phyloP scores from a whole-genome alignment of 1,139 yeast genomes.

The Yamadazyma dushanensis region DNA sequence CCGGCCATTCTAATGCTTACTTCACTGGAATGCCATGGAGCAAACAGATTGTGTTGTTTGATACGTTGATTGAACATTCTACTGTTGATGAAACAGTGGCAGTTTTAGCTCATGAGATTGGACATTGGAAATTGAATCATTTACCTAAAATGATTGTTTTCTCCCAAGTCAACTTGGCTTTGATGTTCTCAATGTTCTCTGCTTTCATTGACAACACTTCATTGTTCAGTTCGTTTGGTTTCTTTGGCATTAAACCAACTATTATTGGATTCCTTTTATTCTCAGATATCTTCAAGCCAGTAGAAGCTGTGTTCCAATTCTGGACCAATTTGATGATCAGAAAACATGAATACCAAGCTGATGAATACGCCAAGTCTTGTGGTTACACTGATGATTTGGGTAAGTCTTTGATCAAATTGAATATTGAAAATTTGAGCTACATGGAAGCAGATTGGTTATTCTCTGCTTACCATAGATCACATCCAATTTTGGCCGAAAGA shows the following conservation, averaged over 20 bases:
- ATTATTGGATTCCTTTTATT: slow-evolving; percentile 79
- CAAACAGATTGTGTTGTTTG: slow-evolving; percentile 90
- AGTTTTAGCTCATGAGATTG: slow-evolving; percentile 94
- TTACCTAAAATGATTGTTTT: slow-evolving; percentile 68
- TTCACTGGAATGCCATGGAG: slow-evolving; percentile 96
- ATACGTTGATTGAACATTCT: slow-evolving; percentile 82
- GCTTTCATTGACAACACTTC: slow-evolving; percentile 78
- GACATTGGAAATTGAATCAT: slow-evolving; percentile 94
- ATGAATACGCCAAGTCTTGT: slow-evolving; percentile 71
- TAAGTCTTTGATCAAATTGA: slow-evolving; percentile 70
- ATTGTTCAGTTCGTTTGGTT: slow-evolving; percentile 78
- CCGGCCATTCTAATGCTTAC: slow-evolving; percentile 95
- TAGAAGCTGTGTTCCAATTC: slow-evolving; percentile 69
- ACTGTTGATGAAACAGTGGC: slow-evolving; percentile 84
- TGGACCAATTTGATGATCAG: slow-evolving; percentile 70
- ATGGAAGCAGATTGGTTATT: slow-evolving; percentile 88
- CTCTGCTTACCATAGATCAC: slow-evolving; percentile 86
- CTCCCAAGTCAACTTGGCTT: slow-evolving; percentile 63
- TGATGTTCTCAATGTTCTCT: slow-evolving; percentile 70
- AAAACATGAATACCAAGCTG: slow-evolving; percentile 91
- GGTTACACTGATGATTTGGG: slow-evolving; percentile 73
- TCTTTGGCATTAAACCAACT: slow-evolving; percentile 61
- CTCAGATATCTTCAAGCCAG: slow-evolving; percentile 72
- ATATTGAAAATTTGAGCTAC: slow-evolving; percentile 76
- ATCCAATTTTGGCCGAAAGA: slow-evolving; percentile 90